Evolutionary conservation across 192 early-diverging fungal genomes (phyloP).

Genomic region (Glomus cerebriforme): DNA sequence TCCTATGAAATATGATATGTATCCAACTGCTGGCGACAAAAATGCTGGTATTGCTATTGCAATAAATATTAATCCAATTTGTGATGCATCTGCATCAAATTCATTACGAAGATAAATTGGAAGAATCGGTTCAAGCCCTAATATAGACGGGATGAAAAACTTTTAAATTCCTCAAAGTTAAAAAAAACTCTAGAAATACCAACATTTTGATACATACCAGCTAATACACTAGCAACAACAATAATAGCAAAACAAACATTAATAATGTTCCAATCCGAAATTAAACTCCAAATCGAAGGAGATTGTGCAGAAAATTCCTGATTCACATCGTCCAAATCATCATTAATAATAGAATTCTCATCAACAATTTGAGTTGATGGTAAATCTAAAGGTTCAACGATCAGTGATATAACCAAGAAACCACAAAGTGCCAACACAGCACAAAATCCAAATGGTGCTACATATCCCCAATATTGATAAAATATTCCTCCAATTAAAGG

Average conservation of each 20-base stretch:
- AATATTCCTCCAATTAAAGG: slow-evolving; percentile 68
- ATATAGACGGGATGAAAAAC: slow-evolving; percentile 29
- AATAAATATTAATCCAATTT: slow-evolving; percentile 63
- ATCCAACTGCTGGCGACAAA: slow-evolving; percentile 60
- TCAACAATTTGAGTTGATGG: slow-evolving; percentile 24
- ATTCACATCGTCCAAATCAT: slow-evolving; percentile 27
- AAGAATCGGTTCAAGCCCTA: slow-evolving; percentile 58
- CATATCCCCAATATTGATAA: slow-evolving; percentile 64
- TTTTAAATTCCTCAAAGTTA: slow-evolving; percentile 34
- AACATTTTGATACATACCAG: slow-evolving; percentile 35
- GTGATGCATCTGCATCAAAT: slow-evolving; percentile 41
- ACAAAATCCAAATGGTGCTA: slow-evolving; percentile 71
- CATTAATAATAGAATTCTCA: slow-evolving; percentile 25
- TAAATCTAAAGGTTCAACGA: slow-evolving; percentile 60
- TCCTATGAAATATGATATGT: slow-evolving; percentile 49
- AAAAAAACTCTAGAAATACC: slow-evolving; percentile 24
- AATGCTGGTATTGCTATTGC: slow-evolving; percentile 71
- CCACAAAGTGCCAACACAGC: slow-evolving; percentile 60
- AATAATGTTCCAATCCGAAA: slow-evolving; percentile 49
- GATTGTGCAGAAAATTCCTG: slow-evolving; percentile 8
- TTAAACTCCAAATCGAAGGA: slow-evolving; percentile 47
- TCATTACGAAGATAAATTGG: slow-evolving; percentile 51
- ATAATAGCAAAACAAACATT: slow-evolving; percentile 48
- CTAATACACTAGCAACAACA: slow-evolving; percentile 53
- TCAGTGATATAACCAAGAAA: slow-evolving; percentile 60